Conservation (phyloP, 225 moss, liverwort and hornwort species). For the Rhytidiadelphus loreus region DNA sequence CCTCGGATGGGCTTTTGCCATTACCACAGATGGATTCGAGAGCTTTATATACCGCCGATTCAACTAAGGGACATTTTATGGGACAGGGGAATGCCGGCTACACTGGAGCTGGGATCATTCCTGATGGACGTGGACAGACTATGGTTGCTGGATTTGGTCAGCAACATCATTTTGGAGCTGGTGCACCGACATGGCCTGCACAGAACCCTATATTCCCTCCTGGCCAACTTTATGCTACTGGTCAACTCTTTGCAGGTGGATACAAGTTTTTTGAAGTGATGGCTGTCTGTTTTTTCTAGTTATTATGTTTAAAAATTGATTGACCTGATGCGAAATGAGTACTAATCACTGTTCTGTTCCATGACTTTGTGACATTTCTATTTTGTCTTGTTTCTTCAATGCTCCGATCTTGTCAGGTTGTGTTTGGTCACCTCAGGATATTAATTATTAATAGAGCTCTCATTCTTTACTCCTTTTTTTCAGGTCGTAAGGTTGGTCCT, state of each 20-base stretch:
- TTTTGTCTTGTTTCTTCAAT: not conserved
- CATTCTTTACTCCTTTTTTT: not conserved
- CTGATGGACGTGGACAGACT: conserved; percentile 12
- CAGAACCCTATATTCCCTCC: conserved; percentile 19
- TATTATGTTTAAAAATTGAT: not conserved
- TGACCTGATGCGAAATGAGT: not conserved
- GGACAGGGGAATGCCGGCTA: conserved; percentile 3
- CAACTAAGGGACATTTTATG: not conserved
- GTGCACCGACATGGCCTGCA: conserved; percentile 8
- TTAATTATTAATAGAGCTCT: not conserved
- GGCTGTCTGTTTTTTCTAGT: not conserved
- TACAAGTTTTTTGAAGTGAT: not conserved
- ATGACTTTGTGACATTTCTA: not conserved
- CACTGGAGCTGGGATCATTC: conserved; percentile 1
- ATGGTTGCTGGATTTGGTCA: conserved; percentile 20
- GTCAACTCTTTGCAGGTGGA: conserved; percentile 23
- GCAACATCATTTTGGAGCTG: conserved; percentile 2
- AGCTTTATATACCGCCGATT: not conserved
- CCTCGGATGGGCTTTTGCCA: conserved; percentile 23
- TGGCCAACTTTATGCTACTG: conserved; percentile 19
- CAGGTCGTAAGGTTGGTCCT: conserved; percentile 23
- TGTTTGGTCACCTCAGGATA: not conserved
- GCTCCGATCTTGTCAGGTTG: not conserved
- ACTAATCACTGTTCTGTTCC: not conserved
- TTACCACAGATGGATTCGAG: conserved; percentile 18